Conservation (phyloP, 768 basidiomycete genomes). For the Leccinum broughii region DNA sequence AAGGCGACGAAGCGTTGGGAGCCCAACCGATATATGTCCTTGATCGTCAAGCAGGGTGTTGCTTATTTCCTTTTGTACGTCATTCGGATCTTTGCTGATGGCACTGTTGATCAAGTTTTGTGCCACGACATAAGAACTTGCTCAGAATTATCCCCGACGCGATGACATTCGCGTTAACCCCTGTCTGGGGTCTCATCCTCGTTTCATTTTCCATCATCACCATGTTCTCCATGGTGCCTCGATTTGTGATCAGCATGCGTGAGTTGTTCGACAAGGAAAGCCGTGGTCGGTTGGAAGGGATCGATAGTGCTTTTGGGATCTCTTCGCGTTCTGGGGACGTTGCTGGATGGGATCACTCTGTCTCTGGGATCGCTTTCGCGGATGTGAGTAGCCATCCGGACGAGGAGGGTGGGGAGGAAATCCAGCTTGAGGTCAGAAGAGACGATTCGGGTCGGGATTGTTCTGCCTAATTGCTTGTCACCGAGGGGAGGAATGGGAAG, state of each 20-base stretch:
- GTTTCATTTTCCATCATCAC: accelerated
- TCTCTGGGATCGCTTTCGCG: background rate
- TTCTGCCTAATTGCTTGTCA: too few relatives aligned
- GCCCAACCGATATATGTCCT: background rate
- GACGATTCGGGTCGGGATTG: too few relatives aligned
- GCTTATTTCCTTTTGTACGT: background rate
- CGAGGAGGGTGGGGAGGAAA: background rate
- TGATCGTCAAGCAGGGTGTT: background rate
- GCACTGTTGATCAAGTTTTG: background rate
- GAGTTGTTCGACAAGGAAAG: background rate
- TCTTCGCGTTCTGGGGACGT: background rate
- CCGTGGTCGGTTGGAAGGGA: background rate
- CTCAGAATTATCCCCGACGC: background rate
- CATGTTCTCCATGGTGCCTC: background rate
- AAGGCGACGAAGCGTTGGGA: background rate
- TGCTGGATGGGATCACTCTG: background rate
- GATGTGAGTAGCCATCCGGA: background rate
- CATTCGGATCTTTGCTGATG: background rate
- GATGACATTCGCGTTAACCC: too few relatives aligned
- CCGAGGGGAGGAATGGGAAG: too few relatives aligned
- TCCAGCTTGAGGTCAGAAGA: too few relatives aligned
- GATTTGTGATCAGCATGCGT: background rate
- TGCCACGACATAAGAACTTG: background rate
- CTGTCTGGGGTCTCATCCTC: background rate
- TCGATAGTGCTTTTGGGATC: background rate